Percentiles rank a stretch among this genome's conserved stretches.
phyloP scores from a whole-genome alignment of 352 stramenopile genomes.

The Globisporangium alternatum region DNA sequence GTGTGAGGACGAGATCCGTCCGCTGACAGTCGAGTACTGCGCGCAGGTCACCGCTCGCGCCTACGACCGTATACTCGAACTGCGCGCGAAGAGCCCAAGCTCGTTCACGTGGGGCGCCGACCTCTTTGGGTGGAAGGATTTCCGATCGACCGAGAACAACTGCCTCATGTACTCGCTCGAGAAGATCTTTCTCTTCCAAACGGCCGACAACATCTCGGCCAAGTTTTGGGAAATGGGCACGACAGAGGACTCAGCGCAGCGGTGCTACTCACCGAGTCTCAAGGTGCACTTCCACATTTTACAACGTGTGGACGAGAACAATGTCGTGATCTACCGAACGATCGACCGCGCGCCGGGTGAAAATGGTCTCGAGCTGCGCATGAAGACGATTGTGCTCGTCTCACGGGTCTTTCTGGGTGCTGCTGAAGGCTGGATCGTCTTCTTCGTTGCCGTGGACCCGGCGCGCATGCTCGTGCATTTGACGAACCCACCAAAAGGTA shows the following conservation, averaged over 20 bases:
- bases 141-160: constrained; percentile 2
- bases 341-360: constrained; percentile 6
- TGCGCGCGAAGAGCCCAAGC: not conserved
- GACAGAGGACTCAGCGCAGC: not conserved
- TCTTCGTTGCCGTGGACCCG: constrained; percentile 11
- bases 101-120: constrained; percentile 14
- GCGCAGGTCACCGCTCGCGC: constrained; percentile 10
- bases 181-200: constrained; percentile 18
- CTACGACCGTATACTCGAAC: constrained; percentile 1
- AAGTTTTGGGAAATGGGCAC: constrained; percentile 10
- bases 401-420: constrained; percentile 6
- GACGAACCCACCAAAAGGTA: not conserved
- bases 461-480: constrained; percentile 7
- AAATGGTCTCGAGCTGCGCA: constrained; percentile 10
- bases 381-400: constrained; percentile 17
- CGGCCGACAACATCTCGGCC: not conserved
- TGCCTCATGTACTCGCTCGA: constrained; percentile 15
- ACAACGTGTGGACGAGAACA: constrained; percentile 15
- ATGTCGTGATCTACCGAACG: constrained; percentile 19
- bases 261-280: constrained; percentile 16
- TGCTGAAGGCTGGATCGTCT: constrained; percentile 4
- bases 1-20: not conserved
- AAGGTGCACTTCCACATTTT: constrained; percentile 19
- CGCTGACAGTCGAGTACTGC: constrained; percentile 11
- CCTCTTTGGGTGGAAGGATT: constrained; percentile 20